Percentiles rank a stretch among this genome's conserved stretches.
Evolutionary conservation across 257 asterid genomes (phyloP).

Genomic region (Vinca minor): DNA sequence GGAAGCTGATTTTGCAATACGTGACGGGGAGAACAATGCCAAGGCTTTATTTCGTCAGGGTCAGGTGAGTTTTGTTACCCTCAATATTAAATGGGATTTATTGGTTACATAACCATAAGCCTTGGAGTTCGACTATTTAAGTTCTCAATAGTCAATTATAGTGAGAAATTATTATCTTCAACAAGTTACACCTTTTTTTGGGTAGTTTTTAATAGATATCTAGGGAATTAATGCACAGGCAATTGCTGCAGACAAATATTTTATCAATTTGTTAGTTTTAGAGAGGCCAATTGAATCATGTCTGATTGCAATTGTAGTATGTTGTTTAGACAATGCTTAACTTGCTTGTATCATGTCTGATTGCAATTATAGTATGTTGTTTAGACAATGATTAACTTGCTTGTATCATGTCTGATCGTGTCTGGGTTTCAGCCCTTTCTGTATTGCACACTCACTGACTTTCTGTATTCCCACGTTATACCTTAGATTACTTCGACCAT

Average conservation of each 20-base stretch:
- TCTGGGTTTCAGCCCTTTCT: neutral
- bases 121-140: neutral
- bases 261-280: neutral
- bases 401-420: neutral
- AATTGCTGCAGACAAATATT: neutral
- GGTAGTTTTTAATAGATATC: neutral
- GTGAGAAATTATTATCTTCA: neutral
- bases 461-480: neutral
- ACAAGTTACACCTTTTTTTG: neutral
- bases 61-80: slow-evolving; percentile 47
- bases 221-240: neutral
- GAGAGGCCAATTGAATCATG: neutral
- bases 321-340: neutral
- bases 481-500: neutral
- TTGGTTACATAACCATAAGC: neutral
- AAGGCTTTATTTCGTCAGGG: slow-evolving; percentile 98
- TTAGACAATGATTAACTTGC: neutral
- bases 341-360: neutral
- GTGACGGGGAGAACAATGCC: slow-evolving; percentile 89
- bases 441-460: neutral
- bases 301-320: too few species aligned
- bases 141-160: too few species aligned
- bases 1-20: slow-evolving; percentile 92
- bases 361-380: neutral
- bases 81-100: too few species aligned